Evolutionary conservation across 805 yeast species (phyloP).

Genomic region (Candida dajiaensis): DNA sequence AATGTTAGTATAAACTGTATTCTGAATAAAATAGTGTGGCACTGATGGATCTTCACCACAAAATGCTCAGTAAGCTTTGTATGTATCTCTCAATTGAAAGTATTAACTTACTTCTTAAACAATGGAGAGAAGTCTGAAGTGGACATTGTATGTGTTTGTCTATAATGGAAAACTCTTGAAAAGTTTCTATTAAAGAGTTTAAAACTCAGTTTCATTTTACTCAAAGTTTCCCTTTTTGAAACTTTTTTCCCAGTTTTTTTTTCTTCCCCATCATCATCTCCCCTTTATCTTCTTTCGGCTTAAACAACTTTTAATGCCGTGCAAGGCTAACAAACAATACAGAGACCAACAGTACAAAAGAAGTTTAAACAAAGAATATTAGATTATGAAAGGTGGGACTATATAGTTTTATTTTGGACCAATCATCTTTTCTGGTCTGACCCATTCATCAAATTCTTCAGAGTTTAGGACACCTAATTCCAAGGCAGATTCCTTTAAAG

Average conservation of each 20-base stretch:
- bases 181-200: not conserved
- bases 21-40: not conserved
- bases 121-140: conserved; percentile 9
- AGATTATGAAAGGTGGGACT: too few relatives aligned
- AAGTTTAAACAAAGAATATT: too few relatives aligned
- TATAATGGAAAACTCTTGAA: not conserved
- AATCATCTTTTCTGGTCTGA: conserved; percentile 95
- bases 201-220: too few relatives aligned
- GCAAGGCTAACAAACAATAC: too few relatives aligned
- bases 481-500: conserved; percentile 90
- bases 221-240: too few relatives aligned
- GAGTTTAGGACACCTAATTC: conserved; percentile 80
- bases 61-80: too few relatives aligned
- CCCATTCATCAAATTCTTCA: conserved; percentile 94
- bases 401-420: conserved; percentile 58
- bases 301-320: not conserved
- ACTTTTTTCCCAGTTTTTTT: too few relatives aligned
- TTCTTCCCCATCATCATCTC: too few relatives aligned
- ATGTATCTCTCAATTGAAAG: too few relatives aligned
- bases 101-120: conserved; percentile 14
- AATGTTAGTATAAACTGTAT: not conserved
- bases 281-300: too few relatives aligned
- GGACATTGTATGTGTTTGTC: conserved; percentile 3
- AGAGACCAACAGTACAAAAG: too few relatives aligned
- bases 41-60: too few relatives aligned